Percentiles rank a stretch among this genome's conserved stretches.
phyloP scores from a whole-genome alignment of 306 rosid genomes.

The Ceratonia siliqua region DNA sequence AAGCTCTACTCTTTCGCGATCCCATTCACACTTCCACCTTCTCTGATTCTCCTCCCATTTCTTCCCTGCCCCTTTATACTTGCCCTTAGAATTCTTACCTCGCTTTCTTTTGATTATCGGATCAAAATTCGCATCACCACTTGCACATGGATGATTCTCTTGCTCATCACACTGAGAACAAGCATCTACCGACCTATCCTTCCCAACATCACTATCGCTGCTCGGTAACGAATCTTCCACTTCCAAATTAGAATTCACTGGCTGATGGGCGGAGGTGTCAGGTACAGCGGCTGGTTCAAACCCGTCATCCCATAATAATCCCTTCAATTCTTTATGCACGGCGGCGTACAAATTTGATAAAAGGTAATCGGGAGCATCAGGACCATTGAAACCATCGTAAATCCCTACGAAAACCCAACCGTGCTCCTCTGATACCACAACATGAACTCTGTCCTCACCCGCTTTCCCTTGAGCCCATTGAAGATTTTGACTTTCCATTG shows the following conservation, averaged over 20 bases:
- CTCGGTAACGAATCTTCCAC: constrained; percentile 31
- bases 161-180: constrained; percentile 66
- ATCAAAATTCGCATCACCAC: constrained; percentile 53
- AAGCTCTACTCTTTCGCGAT: constrained; percentile 79
- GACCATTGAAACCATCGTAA: constrained; percentile 96
- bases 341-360: constrained; percentile 68
- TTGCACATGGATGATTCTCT: constrained; percentile 56
- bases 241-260: constrained; percentile 37
- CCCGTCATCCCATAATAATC: constrained; percentile 84
- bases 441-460: constrained; percentile 96
- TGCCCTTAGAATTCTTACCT: constrained; percentile 44
- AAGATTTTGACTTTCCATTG: constrained; percentile 75
- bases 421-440: constrained; percentile 93
- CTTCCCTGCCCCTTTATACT: constrained; percentile 58
- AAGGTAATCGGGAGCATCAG: constrained; percentile 93
- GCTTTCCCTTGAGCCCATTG: constrained; percentile 99
- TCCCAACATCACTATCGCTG: constrained; percentile 35
- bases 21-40: constrained; percentile 97
- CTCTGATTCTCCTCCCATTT: constrained; percentile 87
- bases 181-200: constrained; percentile 42
- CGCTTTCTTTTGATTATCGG: constrained; percentile 35
- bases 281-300: constrained; percentile 34
- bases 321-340: constrained; percentile 86
- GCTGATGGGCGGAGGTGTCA: constrained; percentile 36
- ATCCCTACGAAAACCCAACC: constrained; percentile 99